Evolutionary conservation across 2,329 filamentous ascomycete species (phyloP), one percentile per base, ranked within the genome.

Genomic region (Fusarium sp.): DNA sequence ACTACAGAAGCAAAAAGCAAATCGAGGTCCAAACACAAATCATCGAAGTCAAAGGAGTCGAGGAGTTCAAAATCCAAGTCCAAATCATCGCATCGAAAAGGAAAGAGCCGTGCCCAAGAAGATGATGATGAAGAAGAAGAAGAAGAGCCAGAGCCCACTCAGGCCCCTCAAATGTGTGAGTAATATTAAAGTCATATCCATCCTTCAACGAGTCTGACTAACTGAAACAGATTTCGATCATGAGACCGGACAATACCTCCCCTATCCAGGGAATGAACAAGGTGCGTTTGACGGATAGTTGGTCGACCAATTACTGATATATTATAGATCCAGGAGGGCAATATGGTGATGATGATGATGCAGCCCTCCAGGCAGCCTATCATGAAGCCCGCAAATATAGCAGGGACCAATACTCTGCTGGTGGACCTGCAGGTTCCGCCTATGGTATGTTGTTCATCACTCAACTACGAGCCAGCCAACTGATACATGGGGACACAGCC

Each of bases 1-100:
- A 59, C 70, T 33, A 57, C 62, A 14, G 61, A 64, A 31, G 31
- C 72, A 11, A 66, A 58, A 51, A 25, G 9, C 25, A 71, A 70
- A 44, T 27, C 65, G 6, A 69, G 49, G 40, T 36, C 64, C n/a
- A 70, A 55, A 14, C 67, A 69, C 54, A 62, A 57, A 51, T 64
- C 71, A 25, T 67, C 72, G 7, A 73, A 67, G 23, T 29, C 51
- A 3, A 69, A 62, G 27, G 72, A 69, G 29, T 36, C 57, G 5
- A 69, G 62, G 27, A 18, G 27, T 10, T 67, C 71, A 11, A 74
- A 67, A 60, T 57, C 65, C 25, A 64, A 67, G 34, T 31, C 61
- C 25, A 73, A 74, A 38, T 60, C 64, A 20, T 70, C 68, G 7
- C 60, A 66, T 53, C 67, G 64, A 23, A 75, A 75, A 49, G 72